A percentile compares a stretch with the other conserved stretches of the same genome.
These are phyloP conservation scores for Melanopsichium pennsylvanicum DNA, from an alignment of 1,284 basidiomycete genomes.

Conservation along the genomic window DNA sequence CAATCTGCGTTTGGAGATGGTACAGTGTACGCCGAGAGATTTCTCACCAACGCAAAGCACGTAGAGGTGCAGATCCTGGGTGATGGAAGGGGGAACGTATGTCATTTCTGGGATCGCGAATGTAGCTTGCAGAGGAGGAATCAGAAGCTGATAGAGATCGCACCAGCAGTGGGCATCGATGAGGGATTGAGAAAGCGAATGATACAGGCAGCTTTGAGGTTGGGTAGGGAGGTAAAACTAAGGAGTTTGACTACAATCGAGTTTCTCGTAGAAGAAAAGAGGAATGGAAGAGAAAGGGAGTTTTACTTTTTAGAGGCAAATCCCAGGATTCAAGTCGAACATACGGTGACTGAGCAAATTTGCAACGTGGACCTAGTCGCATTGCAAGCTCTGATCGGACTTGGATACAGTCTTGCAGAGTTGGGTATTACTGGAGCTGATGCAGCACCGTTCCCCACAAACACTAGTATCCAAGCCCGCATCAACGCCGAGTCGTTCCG, in stretches of 20 bases:
- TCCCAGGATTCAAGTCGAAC: conserved; percentile 50
- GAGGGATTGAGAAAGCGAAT: conserved; percentile 3
- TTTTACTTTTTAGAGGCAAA: conserved; percentile 52
- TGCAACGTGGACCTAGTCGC: conserved; percentile 29
- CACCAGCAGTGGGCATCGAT: conserved; percentile 18
- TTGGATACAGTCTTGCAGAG: conserved; percentile 15
- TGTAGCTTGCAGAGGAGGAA: conserved; percentile 41
- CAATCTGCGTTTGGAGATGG: conserved; percentile 23
- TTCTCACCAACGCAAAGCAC: conserved; percentile 30
- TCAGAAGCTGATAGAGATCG: conserved; percentile 49
- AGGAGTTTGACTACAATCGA: conserved; percentile 40
- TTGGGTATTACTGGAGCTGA: conserved; percentile 3
- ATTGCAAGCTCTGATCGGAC: conserved; percentile 23
- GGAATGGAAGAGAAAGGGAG: too few species aligned
- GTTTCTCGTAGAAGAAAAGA: conserved; percentile 32
- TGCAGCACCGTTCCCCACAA: conserved; percentile 2
- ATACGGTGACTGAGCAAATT: conserved; percentile 44
- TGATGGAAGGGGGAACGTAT: conserved; percentile 25
- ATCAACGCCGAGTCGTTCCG: conserved; percentile 43
- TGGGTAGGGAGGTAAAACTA: conserved; percentile 11
- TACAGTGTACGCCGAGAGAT: conserved; percentile 37
- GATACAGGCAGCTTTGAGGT: conserved; percentile 9
- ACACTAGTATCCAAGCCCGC: conserved; percentile 28
- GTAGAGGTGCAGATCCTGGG: conserved; percentile 49
- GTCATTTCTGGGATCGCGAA: conserved; percentile 45